Evolutionary conservation across 352 stramenopile genomes (phyloP), one percentile per base, ranked within the genome.

Genomic region (Globisporangium okanoganense): DNA sequence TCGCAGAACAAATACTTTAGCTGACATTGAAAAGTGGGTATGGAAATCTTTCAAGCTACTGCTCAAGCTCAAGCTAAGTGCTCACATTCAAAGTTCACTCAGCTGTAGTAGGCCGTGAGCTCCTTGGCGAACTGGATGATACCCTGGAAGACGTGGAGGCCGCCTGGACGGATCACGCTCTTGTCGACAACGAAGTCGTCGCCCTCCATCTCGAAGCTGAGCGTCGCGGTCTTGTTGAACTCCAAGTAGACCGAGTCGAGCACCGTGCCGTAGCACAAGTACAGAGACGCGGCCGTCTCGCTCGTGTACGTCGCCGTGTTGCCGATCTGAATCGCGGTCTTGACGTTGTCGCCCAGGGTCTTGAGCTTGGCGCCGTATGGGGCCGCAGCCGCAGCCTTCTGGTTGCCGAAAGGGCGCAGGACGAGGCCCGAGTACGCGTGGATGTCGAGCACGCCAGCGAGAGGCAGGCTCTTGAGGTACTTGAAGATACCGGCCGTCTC

Each of bases 181-280:
- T n/a, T n/a, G n/a, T n/a, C n/a, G n/a, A n/a, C n/a, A n/a, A n/a
- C n/a, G n/a, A n/a, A n/a, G n/a, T n/a, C n/a, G n/a, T n/a, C n/a
- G n/a, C n/a, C n/a, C n/a, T n/a, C 61, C 24, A 73, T 66, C 58
- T 76, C 69, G 29, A 76, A 55, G 13, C 54, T 64, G 9, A 76
- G 53, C 35, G 62, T 56, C 41, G 66, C 65, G 12, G 51, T 55
- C 16, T 67, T 51, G 47, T 61, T 60, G 56, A 58, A 61, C 29
- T 56, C 54, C 16, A 67, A 43, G 44, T 69, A 71, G 18, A 73
- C 41, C 36, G 61, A 63, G 69, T 76, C 69, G 33, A 64, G 60
- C 56, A 73, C 65, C 24, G 54, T 63, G 5, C 69, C 69, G 25
- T 72, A 64, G 33, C 58, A 49, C 51, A 64, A 36, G 54, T 76